Evolutionary conservation across 2,329 filamentous ascomycete species (phyloP).

Genomic region (Hirsutella thompsonii): DNA sequence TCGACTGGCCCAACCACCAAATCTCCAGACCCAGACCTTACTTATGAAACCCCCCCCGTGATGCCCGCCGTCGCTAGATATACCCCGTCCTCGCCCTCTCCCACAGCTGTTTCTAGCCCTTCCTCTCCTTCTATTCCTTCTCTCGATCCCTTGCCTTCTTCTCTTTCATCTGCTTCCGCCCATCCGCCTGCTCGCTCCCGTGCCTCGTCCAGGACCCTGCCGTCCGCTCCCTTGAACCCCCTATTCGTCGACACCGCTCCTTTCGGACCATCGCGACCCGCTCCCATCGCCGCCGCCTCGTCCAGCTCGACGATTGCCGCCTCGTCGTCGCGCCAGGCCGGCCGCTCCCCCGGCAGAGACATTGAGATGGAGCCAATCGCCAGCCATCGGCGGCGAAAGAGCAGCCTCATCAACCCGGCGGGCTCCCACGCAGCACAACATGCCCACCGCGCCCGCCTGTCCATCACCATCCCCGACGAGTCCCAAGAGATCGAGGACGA

Average conservation of each 20-base stretch:
- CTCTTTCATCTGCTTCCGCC: not conserved
- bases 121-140: not conserved
- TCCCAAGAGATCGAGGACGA: constrained; percentile 34
- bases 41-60: constrained; percentile 3
- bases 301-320: constrained; percentile 6
- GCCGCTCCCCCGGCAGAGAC: constrained; percentile 19
- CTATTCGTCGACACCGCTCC: constrained; percentile 1
- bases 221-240: not conserved
- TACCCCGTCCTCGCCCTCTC: not conserved
- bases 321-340: constrained; percentile 6
- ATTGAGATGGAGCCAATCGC: constrained; percentile 44
- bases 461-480: constrained; percentile 21
- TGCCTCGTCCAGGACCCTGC: not conserved
- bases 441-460: constrained; percentile 1
- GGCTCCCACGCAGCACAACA: constrained; percentile 4
- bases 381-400: constrained; percentile 42
- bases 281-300: constrained; percentile 1
- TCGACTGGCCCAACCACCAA: not conserved
- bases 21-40: not conserved
- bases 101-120: not conserved
- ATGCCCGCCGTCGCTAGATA: constrained; percentile 3
- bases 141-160: not conserved
- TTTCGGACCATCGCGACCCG: constrained; percentile 1
- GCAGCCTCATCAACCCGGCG: constrained; percentile 35
- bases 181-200: not conserved